A percentile compares a stretch with the other conserved stretches of the same genome.
phyloP scores from a whole-genome alignment of 192 early-diverging fungal species.

The Fimicolochytrium jonesii region DNA sequence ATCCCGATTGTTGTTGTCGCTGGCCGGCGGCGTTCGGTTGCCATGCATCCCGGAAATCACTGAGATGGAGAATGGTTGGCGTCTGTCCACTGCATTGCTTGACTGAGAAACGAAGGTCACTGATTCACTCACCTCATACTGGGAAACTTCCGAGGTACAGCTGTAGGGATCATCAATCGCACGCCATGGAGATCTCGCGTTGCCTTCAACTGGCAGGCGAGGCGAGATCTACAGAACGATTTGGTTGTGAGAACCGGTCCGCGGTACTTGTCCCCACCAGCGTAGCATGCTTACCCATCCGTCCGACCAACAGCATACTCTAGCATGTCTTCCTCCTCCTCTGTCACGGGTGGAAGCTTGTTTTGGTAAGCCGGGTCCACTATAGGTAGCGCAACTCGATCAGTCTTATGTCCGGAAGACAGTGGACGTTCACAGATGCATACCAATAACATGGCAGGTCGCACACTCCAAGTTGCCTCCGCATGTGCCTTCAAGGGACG shows the following conservation, averaged over 20 bases:
- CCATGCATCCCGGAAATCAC: conserved; percentile 3
- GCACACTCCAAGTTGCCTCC: conserved; percentile 61
- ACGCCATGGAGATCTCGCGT: conserved; percentile 4
- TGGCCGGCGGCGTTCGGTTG: background rate
- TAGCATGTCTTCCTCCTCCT: conserved; percentile 59
- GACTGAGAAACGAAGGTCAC: background rate
- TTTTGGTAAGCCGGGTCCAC: conserved; percentile 37
- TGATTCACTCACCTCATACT: background rate
- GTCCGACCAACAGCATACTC: conserved; percentile 49
- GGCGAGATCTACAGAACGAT: background rate
- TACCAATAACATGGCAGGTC: conserved; percentile 55
- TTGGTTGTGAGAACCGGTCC: too few species aligned
- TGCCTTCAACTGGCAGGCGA: conserved; percentile 9
- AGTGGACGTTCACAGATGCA: background rate
- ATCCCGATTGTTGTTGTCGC: too few species aligned
- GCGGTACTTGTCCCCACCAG: too few species aligned
- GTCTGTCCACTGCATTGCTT: background rate
- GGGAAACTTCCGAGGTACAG: conserved; percentile 9
- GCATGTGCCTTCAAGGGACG: conserved; percentile 49
- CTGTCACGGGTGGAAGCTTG: conserved; percentile 37
- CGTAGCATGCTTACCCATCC: conserved; percentile 11
- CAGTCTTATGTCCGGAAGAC: background rate
- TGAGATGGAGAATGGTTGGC: background rate
- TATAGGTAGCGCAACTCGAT: background rate
- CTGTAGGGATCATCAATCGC: conserved; percentile 7